Conservation (phyloP, 2,329 filamentous ascomycete species). For the Furcasterigmium furcatum region DNA sequence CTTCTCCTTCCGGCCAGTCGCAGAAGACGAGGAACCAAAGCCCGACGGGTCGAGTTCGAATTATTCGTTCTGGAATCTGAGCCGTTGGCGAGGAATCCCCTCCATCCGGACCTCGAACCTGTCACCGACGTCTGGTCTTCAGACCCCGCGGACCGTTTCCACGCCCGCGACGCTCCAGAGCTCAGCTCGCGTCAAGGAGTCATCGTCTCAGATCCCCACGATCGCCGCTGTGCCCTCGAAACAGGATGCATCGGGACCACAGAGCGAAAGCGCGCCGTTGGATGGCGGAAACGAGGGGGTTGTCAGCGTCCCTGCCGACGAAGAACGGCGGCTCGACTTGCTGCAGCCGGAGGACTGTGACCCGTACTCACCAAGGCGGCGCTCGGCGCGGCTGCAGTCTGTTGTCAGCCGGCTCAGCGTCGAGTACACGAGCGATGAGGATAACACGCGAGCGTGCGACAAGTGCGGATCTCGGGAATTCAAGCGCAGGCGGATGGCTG, state of each 20-base stretch:
- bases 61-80: slow-evolving; percentile 56
- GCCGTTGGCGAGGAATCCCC: slow-evolving; percentile 46
- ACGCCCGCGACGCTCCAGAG: background rate
- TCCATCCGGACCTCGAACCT: slow-evolving; percentile 25
- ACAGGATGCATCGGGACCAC: no score
- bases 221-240: no score
- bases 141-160: background rate
- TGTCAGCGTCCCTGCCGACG: no score
- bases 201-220: no score
- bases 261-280: no score
- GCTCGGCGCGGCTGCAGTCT: slow-evolving; percentile 31
- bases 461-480: slow-evolving; percentile 62
- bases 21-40: slow-evolving; percentile 35
- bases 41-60: slow-evolving; percentile 35
- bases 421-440: slow-evolving; percentile 31
- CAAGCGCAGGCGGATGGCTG: slow-evolving; percentile 52
- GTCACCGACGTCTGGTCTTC: slow-evolving; percentile 14
- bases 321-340: no score
- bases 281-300: no score
- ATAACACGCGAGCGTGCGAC: slow-evolving; percentile 48
- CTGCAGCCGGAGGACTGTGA: no score
- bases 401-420: slow-evolving; percentile 55
- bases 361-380: background rate
- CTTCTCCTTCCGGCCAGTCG: slow-evolving; percentile 43
- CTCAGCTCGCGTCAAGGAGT: background rate